phyloP scores from a whole-genome alignment of 2,329 filamentous ascomycete genomes.

The Teratosphaeria gauchensis region DNA sequence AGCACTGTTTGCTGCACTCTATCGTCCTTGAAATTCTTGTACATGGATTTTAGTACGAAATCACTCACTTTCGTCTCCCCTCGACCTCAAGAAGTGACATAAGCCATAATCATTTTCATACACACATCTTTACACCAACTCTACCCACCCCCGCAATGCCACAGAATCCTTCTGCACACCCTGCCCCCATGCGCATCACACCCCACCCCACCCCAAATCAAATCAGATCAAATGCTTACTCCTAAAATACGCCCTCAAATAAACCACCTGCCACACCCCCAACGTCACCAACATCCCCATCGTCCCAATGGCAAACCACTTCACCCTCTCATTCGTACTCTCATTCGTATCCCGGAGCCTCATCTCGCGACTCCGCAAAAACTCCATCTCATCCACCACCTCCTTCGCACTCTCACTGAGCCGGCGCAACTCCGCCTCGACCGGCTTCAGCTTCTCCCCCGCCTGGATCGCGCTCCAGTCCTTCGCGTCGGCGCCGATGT shows the following conservation, averaged over 20 bases:
- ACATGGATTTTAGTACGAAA: too few relatives aligned
- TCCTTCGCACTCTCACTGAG: conserved; percentile 86
- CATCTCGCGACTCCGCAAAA: conserved; percentile 80
- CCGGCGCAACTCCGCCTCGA: conserved; percentile 86
- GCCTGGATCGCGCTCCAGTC: conserved; percentile 97
- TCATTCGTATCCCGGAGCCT: conserved; percentile 97
- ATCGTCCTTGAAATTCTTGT: neutral
- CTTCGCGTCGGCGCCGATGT: conserved; percentile 93
- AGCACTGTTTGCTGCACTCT: too few relatives aligned
- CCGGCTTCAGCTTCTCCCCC: conserved; percentile 92
- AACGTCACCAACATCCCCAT: conserved; percentile 83
- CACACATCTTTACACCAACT: too few relatives aligned
- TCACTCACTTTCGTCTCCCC: neutral
- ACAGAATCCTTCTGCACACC: too few relatives aligned
- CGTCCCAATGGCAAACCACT: conserved; percentile 94
- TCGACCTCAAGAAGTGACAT: too few relatives aligned
- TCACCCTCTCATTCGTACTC: conserved; percentile 97
- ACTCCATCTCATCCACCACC: conserved; percentile 92
- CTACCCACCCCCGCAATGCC: too few relatives aligned
- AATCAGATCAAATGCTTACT: conserved; percentile 46
- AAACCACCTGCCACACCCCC: conserved; percentile 95
- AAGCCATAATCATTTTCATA: too few relatives aligned
- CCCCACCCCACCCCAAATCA: too few relatives aligned
- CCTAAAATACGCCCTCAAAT: conserved; percentile 94
- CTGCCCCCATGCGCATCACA: too few relatives aligned